Evolutionary conservation across 2,329 filamentous ascomycete species (phyloP), one percentile per base, ranked within the genome.

Genomic region (Zymoseptoria passerinii): DNA sequence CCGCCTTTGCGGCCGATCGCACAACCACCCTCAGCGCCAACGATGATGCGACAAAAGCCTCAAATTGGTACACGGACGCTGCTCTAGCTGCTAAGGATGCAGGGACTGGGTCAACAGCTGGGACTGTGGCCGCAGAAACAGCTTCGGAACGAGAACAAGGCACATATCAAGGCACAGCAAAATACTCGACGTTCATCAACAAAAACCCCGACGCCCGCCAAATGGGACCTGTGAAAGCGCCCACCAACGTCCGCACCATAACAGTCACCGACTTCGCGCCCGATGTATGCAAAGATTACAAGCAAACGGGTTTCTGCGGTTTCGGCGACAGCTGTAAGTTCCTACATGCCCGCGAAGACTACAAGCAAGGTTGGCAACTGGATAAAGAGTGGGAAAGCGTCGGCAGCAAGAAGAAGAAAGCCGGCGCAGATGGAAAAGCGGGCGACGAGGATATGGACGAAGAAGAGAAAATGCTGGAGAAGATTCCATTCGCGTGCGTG

Each of bases 241-340:
- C 92, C 0, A 89, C 89, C 1, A 97, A 97, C 68, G 86, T 99
- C 57, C 85, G 94, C 54, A 95, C 89, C 1, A 87, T 95, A 63
- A 97, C 92, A 0, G 82, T 92, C 6, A 95, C 85, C 29, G 94
- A 99, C 71, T 97, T 90, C 71, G 87, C 89, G 0, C 90, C 92
- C 0, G 92, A 97, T 65, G 89, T 95, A 0, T 99, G 94, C 75
- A 97, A 97, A 73, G 94, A 97, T 71, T 94, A 90, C 74, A 92
- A 92, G 66, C 82, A 89, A 67, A 94, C 86, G 0, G 87, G 87
- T 0, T 87, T 84, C 70, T 87, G 83, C 66, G 84, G 85, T 1
- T 88, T 86, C 63, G 87, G 88, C 28, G 89, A 94, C 71, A 85
- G 81, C 61, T 96, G 92, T 77, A 95, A 91, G 69, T 94, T 86